A percentile compares a stretch with the other conserved stretches of the same genome.
Evolutionary conservation across 2,329 filamentous ascomycete species (phyloP).

Genomic region (Pyrenochaeta sp.): DNA sequence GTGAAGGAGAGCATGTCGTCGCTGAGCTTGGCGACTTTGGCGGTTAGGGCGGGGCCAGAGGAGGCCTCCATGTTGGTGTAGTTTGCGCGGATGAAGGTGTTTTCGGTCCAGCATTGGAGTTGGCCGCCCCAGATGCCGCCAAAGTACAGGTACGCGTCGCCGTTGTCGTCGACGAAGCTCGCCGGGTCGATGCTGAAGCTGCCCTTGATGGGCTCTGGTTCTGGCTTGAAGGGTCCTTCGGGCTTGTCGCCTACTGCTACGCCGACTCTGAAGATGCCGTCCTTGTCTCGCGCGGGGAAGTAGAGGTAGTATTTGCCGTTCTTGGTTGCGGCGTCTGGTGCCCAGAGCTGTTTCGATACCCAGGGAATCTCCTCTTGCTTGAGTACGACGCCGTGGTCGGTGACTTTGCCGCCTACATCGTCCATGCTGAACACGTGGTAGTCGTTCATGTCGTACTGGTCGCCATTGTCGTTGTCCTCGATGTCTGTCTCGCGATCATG

Average conservation of each 20-base stretch:
- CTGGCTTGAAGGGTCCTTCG: slow-evolving; percentile 73
- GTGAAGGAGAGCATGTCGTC: slow-evolving; percentile 72
- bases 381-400: slow-evolving; percentile 76
- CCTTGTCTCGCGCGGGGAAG: slow-evolving; percentile 76
- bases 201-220: slow-evolving; percentile 69
- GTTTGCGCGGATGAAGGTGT: slow-evolving; percentile 61
- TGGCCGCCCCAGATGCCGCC: slow-evolving; percentile 84
- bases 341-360: slow-evolving; percentile 82
- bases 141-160: slow-evolving; percentile 73
- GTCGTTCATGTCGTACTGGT: slow-evolving; percentile 85
- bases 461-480: slow-evolving; percentile 81
- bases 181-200: slow-evolving; percentile 81
- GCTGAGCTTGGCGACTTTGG: slow-evolving; percentile 70
- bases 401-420: slow-evolving; percentile 64
- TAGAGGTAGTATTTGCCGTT: slow-evolving; percentile 78
- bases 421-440: slow-evolving; percentile 79
- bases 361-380: slow-evolving; percentile 72
- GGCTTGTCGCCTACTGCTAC: slow-evolving; percentile 71
- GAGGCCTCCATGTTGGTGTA: slow-evolving; percentile 38
- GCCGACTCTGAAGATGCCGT: slow-evolving; percentile 76
- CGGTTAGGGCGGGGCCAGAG: slow-evolving; percentile 63
- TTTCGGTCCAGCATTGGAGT: slow-evolving; percentile 74
- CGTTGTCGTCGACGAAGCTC: slow-evolving; percentile 74
- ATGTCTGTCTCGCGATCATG: slow-evolving; percentile 80
- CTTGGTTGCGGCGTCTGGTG: slow-evolving; percentile 74